A percentile compares a stretch with the other conserved stretches of the same genome.
phyloP scores from a whole-genome alignment of 495 filamentous ascomycete species.

The Hamigera avellanea region DNA sequence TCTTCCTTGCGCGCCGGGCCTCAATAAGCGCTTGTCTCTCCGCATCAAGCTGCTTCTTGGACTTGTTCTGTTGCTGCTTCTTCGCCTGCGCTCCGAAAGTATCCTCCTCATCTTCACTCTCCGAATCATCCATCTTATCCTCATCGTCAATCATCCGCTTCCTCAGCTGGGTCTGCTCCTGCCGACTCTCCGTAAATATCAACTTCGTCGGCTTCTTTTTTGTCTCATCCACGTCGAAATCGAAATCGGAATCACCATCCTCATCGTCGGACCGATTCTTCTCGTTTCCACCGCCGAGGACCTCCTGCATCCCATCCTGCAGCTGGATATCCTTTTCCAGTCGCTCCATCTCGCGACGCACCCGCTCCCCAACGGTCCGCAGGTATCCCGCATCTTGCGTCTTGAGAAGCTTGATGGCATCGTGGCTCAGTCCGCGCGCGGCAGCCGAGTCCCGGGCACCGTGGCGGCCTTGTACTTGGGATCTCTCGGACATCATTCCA shows the following conservation, averaged over 20 bases:
- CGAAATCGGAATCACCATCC: conserved; percentile 20
- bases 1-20: conserved; percentile 30
- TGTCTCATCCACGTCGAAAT: conserved; percentile 13
- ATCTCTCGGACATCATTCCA: conserved; percentile 60
- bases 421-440: conserved; percentile 38
- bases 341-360: conserved; percentile 47
- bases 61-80: conserved; percentile 25
- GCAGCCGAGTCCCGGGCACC: conserved; percentile 31
- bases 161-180: conserved; percentile 35
- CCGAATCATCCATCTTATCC: conserved; percentile 17
- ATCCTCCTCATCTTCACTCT: conserved; percentile 21
- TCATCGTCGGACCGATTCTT: conserved; percentile 12
- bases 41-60: conserved; percentile 27
- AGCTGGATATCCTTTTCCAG: conserved; percentile 42
- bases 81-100: conserved; percentile 9
- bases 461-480: conserved; percentile 45
- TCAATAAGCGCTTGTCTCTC: conserved; percentile 31
- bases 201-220: conserved; percentile 30
- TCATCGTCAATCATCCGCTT: conserved; percentile 9
- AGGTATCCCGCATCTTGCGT: conserved; percentile 92
- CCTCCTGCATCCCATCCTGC: conserved; percentile 22
- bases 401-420: conserved; percentile 80
- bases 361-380: conserved; percentile 50
- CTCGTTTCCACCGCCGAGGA: conserved; percentile 15
- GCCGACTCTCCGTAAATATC: conserved; percentile 44